Evolutionary conservation across 108 stramenopile species (phyloP), one percentile per base, ranked within the genome.

Genomic region (Chaetoceros tenuissimus): DNA sequence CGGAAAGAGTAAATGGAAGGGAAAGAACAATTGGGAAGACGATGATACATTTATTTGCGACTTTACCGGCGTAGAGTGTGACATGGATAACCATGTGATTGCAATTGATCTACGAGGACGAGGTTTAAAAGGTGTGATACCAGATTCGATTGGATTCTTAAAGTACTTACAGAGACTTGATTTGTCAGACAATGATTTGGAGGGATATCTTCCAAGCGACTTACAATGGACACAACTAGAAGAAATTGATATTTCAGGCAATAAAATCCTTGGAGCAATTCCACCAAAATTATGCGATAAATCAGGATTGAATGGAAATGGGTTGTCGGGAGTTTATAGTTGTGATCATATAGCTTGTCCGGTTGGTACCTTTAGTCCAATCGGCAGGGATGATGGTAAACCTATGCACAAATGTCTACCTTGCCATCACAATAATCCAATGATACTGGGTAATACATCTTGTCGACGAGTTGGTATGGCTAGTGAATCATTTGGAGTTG

Each of bases 261-360:
- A 75, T 54, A 52, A 52, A 17, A 54, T 82, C 16, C 56, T 62
- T 5, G 81, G 81, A 27, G 50, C 74, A 29, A 63, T 82, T 1
- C 81, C 81, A 22, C 71, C 75, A 7, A 20, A 71, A 24, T 48
- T 82, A n/a, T 82, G 81, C 44, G 45, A 72, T 54, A 74, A 67
- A 53, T 34, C 45, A 48, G 75, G 73, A 24, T 28, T 82, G 46
- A 82, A 82, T 63, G 63, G 73, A 3, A 79, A 79, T 48, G 75
- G 72, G 10, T 21, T 31, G 27, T 50, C 67, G 17, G 57, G 55
- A 51, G 48, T 58, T 27, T 75, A 58, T 57, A 51, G 68, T 20
- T 79, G 78, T 49, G 78, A 79, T 50, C 44, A 56, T 51, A 70
- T 79, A 13, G 68, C 74, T 3, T 79, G 78, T 62, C 63, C 63